phyloP scores from a whole-genome alignment of 108 stramenopile species.

The Thalassiosira profunda region DNA sequence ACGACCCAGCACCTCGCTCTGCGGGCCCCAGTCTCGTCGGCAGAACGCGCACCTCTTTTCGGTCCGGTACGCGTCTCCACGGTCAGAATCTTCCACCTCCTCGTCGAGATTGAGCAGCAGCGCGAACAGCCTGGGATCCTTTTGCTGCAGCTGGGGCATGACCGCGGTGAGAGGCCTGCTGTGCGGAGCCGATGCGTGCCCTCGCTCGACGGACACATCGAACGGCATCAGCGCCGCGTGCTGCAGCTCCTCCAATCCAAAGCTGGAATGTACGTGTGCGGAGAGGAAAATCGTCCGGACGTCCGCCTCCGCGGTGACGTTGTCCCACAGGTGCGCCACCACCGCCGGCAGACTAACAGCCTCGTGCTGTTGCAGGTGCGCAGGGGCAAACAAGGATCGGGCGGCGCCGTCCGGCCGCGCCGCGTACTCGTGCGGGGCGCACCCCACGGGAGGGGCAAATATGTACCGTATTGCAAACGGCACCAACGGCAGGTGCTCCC shows the following conservation, averaged over 20 bases:
- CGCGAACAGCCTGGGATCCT: slow-evolving; percentile 24
- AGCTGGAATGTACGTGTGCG: slow-evolving; percentile 64
- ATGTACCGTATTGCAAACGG: slow-evolving; percentile 77
- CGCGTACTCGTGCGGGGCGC: slow-evolving; percentile 14
- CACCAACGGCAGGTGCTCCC: slow-evolving; percentile 59
- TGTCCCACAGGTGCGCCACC: slow-evolving; percentile 47
- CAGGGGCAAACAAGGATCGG: slow-evolving; percentile 14
- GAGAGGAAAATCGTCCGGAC: slow-evolving; percentile 61
- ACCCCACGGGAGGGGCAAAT: slow-evolving; percentile 48
- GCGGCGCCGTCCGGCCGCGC: slow-evolving; percentile 10
- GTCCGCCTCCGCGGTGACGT: slow-evolving; percentile 39
- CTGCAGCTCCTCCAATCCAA: slow-evolving; percentile 54
- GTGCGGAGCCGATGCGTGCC: neutral
- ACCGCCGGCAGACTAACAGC: slow-evolving; percentile 12
- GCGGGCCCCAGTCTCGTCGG: slow-evolving; percentile 60
- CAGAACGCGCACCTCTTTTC: slow-evolving; percentile 50
- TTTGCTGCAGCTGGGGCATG: slow-evolving; percentile 49
- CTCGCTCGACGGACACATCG: neutral
- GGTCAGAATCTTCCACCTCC: slow-evolving; percentile 45
- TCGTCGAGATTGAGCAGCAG: slow-evolving; percentile 30
- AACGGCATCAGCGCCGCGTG: slow-evolving; percentile 50
- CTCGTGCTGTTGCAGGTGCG: neutral
- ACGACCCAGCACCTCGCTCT: slow-evolving; percentile 61
- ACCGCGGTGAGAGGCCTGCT: slow-evolving; percentile 30
- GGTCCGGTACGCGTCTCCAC: slow-evolving; percentile 50